phyloP scores from a whole-genome alignment of 179 eudicot species.

The Beta lomatogona region DNA sequence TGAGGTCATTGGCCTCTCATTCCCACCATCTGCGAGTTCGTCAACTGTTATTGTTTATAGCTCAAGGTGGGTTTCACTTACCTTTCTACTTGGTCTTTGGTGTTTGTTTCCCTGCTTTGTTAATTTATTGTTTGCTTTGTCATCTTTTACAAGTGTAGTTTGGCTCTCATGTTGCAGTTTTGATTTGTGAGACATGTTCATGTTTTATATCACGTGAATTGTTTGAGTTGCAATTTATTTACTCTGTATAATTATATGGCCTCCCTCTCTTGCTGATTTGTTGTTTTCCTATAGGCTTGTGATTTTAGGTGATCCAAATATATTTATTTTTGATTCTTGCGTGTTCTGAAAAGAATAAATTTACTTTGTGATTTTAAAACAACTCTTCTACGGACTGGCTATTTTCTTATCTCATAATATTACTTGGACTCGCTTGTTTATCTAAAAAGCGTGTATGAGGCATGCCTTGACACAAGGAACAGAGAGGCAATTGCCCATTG shows the following conservation, averaged over 20 bases:
- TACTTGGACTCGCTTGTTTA: too few species aligned
- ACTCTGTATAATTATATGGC: background rate
- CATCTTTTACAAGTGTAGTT: background rate
- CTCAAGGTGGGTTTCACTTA: slow-evolving; percentile 58
- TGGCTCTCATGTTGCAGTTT: background rate
- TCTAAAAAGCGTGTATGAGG: background rate
- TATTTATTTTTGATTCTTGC: too few species aligned
- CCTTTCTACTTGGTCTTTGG: background rate
- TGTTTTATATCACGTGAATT: too few species aligned
- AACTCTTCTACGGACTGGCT: too few species aligned
- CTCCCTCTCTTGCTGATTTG: too few species aligned
- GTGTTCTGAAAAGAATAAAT: too few species aligned
- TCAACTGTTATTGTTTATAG: slow-evolving; percentile 79
- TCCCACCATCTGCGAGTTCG: slow-evolving; percentile 67
- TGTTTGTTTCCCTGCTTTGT: background rate
- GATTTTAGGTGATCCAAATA: too few species aligned
- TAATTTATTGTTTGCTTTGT: background rate
- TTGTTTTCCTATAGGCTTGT: too few species aligned
- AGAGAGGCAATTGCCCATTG: background rate
- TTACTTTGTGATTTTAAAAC: too few species aligned
- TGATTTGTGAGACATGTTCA: too few species aligned
- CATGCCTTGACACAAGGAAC: background rate
- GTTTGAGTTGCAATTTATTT: background rate
- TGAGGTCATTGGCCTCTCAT: slow-evolving; percentile 93
- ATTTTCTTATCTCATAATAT: too few species aligned